Conservation (phyloP, 345 rosid genomes). For the Syzygium jambos region DNA sequence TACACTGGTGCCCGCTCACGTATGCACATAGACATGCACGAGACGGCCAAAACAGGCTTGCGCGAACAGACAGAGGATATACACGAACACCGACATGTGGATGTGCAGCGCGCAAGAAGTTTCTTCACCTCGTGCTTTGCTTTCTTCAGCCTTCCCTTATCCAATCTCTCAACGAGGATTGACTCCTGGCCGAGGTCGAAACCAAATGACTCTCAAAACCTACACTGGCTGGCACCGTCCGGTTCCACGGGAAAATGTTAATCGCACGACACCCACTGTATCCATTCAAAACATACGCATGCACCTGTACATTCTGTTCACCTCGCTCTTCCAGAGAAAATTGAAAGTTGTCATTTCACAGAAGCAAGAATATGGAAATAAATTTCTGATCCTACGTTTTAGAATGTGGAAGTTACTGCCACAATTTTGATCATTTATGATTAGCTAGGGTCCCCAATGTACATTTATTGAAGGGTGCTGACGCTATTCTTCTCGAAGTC, state of each 20-base stretch:
- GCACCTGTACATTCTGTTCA: neutral
- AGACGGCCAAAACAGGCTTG: neutral
- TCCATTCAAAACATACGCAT: neutral
- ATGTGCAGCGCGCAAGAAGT: neutral
- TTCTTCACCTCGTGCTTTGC: neutral
- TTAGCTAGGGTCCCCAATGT: neutral
- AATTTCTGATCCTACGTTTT: neutral
- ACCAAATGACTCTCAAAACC: neutral
- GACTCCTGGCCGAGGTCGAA: neutral
- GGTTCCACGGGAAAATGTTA: neutral
- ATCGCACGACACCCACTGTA: accelerated
- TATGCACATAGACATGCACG: neutral
- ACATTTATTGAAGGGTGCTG: neutral
- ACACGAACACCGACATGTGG: neutral
- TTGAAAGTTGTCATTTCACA: neutral
- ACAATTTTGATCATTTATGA: neutral
- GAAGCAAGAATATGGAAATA: neutral
- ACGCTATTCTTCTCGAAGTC: neutral
- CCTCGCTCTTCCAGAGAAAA: neutral
- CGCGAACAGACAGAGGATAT: neutral
- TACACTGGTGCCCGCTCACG: neutral
- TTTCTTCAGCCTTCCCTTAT: neutral
- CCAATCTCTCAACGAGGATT: neutral
- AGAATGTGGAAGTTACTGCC: neutral
- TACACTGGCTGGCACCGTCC: neutral